These are phyloP conservation scores for Ogataea salicorniae DNA, from an alignment of 805 yeast genomes.

Conservation along the genomic window DNA sequence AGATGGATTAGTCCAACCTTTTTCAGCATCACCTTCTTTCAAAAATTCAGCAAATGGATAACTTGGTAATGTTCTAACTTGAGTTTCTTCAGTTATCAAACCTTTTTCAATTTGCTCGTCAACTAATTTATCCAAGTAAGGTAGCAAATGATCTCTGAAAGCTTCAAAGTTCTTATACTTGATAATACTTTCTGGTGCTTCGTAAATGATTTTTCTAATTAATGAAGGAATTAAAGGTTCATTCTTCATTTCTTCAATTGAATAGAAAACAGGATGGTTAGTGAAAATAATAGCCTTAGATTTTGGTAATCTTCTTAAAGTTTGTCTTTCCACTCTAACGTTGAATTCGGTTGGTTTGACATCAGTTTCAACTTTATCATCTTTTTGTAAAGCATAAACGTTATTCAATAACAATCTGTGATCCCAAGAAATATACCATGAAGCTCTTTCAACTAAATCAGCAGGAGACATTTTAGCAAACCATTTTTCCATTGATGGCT, in stretches of 20 bases:
- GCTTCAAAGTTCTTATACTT: conserved; percentile 58
- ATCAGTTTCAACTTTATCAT: conserved; percentile 42
- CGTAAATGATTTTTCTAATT: conserved; percentile 54
- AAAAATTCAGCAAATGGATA: conserved; percentile 62
- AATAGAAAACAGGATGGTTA: conserved; percentile 73
- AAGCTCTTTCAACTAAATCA: conserved; percentile 67
- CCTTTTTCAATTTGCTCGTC: conserved; percentile 55
- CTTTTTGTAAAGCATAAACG: conserved; percentile 44
- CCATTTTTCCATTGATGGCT: conserved; percentile 71
- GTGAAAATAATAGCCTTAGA: conserved; percentile 64
- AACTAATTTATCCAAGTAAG: conserved; percentile 53
- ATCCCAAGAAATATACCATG: conserved; percentile 75
- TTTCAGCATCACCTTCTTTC: conserved; percentile 30
- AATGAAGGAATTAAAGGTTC: conserved; percentile 71
- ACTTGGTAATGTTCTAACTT: conserved; percentile 50
- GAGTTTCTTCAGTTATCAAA: conserved; percentile 48
- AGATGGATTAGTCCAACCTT: conserved; percentile 39
- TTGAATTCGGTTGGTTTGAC: conserved; percentile 48
- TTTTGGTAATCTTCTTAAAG: conserved; percentile 62
- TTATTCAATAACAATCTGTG: conserved; percentile 52
- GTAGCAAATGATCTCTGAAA: conserved; percentile 54
- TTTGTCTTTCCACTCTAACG: conserved; percentile 70
- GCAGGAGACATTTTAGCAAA: conserved; percentile 54
- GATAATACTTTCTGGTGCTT: conserved; percentile 61
- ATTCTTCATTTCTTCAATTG: conserved; percentile 76